phyloP scores from a whole-genome alignment of 2,329 filamentous ascomycete species.

The Aspergillus tanneri region DNA sequence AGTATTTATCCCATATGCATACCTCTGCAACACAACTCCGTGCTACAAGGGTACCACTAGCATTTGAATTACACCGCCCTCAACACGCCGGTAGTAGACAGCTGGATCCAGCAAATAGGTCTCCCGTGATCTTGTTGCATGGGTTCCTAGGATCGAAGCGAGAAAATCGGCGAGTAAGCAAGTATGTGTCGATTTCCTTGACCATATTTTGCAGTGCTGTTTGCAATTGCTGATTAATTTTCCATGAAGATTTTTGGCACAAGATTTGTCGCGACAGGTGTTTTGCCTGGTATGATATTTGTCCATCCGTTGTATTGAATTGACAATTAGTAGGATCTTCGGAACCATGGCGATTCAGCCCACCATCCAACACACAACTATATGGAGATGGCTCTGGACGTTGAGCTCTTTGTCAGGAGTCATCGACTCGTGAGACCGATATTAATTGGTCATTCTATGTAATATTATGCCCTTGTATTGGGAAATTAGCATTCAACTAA shows the following conservation, averaged over 20 bases:
- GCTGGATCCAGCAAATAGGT: background rate
- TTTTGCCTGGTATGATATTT: conserved; percentile 1
- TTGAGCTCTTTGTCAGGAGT: conserved; percentile 21
- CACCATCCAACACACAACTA: conserved; percentile 49
- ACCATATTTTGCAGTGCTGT: background rate
- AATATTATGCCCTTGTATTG: background rate
- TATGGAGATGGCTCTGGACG: conserved; percentile 25
- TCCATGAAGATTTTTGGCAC: conserved; percentile 18
- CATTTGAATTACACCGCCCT: conserved; percentile 6
- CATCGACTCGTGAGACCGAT: conserved; percentile 14
- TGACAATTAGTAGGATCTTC: conserved; percentile 62
- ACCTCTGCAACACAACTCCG: background rate
- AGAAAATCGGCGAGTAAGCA: conserved; percentile 90
- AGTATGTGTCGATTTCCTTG: conserved; percentile 55
- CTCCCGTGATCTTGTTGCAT: conserved; percentile 78
- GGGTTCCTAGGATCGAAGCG: conserved; percentile 87
- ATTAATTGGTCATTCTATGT: conserved; percentile 11
- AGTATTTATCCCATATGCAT: background rate
- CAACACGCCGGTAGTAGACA: background rate
- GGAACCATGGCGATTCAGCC: conserved; percentile 88
- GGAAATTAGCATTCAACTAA: background rate
- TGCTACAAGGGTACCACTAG: conserved; percentile 5
- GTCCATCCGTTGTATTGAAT: background rate
- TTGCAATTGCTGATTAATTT: background rate
- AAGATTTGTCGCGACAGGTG: conserved; percentile 8